Conservation (phyloP, 257 asterid species). For the Plantago elongata region DNA sequence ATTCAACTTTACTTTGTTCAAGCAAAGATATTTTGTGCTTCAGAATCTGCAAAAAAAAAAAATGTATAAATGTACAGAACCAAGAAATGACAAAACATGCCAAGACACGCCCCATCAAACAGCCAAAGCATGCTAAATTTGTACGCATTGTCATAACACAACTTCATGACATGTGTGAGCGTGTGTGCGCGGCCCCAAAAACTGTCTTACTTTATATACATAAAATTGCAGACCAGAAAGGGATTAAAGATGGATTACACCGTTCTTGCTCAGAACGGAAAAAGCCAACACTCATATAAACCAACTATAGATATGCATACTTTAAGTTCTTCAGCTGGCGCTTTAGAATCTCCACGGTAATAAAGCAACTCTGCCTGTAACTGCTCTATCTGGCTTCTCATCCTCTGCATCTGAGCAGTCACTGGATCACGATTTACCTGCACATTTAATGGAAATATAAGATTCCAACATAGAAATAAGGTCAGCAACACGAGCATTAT, state of each 20-base stretch:
- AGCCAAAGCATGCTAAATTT: too few relatives aligned
- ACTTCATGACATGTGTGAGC: not conserved
- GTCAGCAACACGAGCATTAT: not conserved
- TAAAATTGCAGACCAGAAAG: not conserved
- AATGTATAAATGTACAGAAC: slow-evolving; percentile 18
- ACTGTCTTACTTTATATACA: not conserved
- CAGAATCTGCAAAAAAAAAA: slow-evolving; percentile 50
- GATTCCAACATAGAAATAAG: too few relatives aligned
- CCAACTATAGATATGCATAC: not conserved
- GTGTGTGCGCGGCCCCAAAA: not conserved
- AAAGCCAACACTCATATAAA: too few relatives aligned
- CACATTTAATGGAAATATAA: not conserved
- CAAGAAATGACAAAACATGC: not conserved
- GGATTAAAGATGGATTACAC: too few relatives aligned
- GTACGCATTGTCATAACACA: not conserved
- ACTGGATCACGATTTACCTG: slow-evolving; percentile 12
- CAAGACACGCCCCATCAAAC: not conserved
- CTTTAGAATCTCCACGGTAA: not conserved
- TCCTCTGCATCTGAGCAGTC: slow-evolving; percentile 8
- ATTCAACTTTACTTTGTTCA: slow-evolving; percentile 74
- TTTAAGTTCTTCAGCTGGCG: slow-evolving; percentile 5
- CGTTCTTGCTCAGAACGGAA: too few relatives aligned
- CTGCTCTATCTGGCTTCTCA: slow-evolving; percentile 7
- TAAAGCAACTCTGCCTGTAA: slow-evolving; percentile 7
- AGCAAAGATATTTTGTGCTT: slow-evolving; percentile 85